Evolutionary conservation across 2,329 filamentous ascomycete species (phyloP), one percentile per base, ranked within the genome.

Genomic region (Lithohypha guttulata): DNA sequence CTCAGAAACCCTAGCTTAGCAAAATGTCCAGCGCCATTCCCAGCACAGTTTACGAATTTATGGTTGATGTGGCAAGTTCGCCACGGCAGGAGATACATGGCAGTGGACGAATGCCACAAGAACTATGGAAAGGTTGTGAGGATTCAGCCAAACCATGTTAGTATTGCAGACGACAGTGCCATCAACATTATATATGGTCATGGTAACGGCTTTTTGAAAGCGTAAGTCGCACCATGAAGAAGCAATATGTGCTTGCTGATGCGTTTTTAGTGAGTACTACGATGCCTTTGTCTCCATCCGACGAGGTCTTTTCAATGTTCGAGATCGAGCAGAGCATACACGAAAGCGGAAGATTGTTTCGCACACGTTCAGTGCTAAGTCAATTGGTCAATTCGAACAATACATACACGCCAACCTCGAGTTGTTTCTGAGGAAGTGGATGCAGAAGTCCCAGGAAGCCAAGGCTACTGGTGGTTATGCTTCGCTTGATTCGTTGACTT

Each of bases 241-340:
- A n/a, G n/a, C 11, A 10, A 17, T 4, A 2, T 22, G 19, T 31
- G 6, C 14, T 10, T 6, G 8, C 22, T 28, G 25, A 36, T n/a
- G 5, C 3, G 14, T 41, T 7, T 40, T 13, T 41, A 85, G 81
- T 28, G 79, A 89, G 2, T 94, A 87, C 63, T 94, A 94, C 53
- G 84, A 93, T 53, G 82, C 84, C 34, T 94, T 94, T 52, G 85
- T 94, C 39, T 87, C 82, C 9, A 93, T 93, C 54, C 75, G 73
- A 35, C 75, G 84, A 9, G 85, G 85, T 14, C 69, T 95, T 9
- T 95, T 94, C 75, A 94, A 93, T 60, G 93, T 86, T 0, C 72
- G 87, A 21, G 77, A 87, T 61, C 74, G 87, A 34, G 68, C 68
- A 1, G 84, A 94, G 54, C 86, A 95, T 59, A 79, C 80, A 0